Evolutionary conservation across 176 grass and related monocot species (phyloP).

Genomic region (Zea mays): Zm-B73-REFERENCE-NAM-5.0 NC_050097.1:227975501-227976000

Average conservation of each 20-base stretch:
- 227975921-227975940: slow-evolving; percentile 33
- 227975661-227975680: slow-evolving; percentile 34
- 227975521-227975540: not conserved
- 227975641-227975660: slow-evolving; percentile 36
- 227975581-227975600: slow-evolving; percentile 12
- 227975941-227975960: slow-evolving; percentile 25
- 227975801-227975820: slow-evolving; percentile 31
- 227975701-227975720: slow-evolving; percentile 10
- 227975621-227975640: slow-evolving; percentile 25
- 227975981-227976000: slow-evolving; percentile 43
- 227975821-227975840: slow-evolving; percentile 13
- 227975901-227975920: slow-evolving; percentile 34
- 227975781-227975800: slow-evolving; percentile 4
- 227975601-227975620: slow-evolving; percentile 27
- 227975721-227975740: slow-evolving; percentile 33
- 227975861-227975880: slow-evolving; percentile 25
- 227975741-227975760: slow-evolving; percentile 36
- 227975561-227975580: slow-evolving; percentile 23
- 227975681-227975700: slow-evolving; percentile 25
- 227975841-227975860: not conserved
- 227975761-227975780: slow-evolving; percentile 33
- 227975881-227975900: slow-evolving; percentile 37
- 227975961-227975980: not conserved
- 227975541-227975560: slow-evolving; percentile 41
- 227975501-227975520: slow-evolving; percentile 26